Percentiles rank a stretch among this genome's conserved stretches.
These are phyloP conservation scores for Coccomyxa sp. DNA, from an alignment of 139 green algal species.

Conservation along the genomic window DNA sequence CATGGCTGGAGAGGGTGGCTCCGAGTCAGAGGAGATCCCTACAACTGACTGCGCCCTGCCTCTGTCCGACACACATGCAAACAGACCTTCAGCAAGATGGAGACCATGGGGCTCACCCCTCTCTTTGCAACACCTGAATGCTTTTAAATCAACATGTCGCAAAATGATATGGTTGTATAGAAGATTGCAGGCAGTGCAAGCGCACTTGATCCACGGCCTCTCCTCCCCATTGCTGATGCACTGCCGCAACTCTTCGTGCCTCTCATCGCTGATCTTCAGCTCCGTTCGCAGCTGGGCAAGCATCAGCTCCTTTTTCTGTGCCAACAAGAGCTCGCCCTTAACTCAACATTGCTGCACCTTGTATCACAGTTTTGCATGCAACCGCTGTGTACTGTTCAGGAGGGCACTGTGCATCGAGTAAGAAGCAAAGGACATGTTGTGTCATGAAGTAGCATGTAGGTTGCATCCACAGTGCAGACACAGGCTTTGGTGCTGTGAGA, in stretches of 20 bases:
- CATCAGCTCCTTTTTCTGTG: slow-evolving; percentile 1
- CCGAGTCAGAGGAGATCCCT: no score
- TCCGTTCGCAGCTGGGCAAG: not conserved
- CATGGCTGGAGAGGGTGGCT: no score
- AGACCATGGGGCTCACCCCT: no score
- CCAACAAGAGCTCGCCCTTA: not conserved
- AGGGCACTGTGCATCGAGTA: not conserved
- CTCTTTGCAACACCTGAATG: no score
- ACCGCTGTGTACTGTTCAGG: not conserved
- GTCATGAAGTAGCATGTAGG: not conserved
- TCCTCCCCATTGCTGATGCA: not conserved
- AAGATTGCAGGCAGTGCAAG: not conserved
- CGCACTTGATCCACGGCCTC: not conserved
- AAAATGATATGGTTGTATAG: no score
- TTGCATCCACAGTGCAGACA: not conserved
- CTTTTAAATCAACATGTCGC: no score
- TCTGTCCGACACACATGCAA: no score
- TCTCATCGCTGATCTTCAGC: not conserved
- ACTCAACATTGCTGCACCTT: not conserved
- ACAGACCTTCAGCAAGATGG: no score
- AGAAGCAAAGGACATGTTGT: not conserved
- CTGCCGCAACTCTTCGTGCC: not conserved
- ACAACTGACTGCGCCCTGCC: no score
- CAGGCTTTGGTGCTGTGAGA: not conserved
- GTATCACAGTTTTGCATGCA: not conserved